phyloP scores from a whole-genome alignment of 2,329 filamentous ascomycete genomes.

The Diaporthe ilicicola region DNA sequence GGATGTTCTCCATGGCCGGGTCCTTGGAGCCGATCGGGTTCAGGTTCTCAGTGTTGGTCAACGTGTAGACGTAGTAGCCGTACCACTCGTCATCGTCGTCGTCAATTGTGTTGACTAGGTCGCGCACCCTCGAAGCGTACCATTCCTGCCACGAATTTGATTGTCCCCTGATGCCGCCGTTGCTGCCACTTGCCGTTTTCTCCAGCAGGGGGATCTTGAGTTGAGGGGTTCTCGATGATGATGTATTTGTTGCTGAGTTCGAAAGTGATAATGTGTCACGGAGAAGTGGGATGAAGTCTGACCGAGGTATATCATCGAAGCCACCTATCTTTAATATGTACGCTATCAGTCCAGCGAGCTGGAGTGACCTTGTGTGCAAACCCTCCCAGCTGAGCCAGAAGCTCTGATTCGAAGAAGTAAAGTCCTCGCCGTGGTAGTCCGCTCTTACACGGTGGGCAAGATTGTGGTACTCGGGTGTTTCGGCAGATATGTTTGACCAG shows the following conservation, averaged over 20 bases:
- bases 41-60: conserved; percentile 23
- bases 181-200: conserved; percentile 1
- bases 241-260: neutral
- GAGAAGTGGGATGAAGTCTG: conserved; percentile 31
- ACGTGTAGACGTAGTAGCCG: conserved; percentile 34
- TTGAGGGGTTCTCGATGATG: neutral
- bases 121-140: conserved; percentile 29
- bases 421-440: conserved; percentile 27
- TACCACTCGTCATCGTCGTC: conserved; percentile 32
- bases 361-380: conserved; percentile 32
- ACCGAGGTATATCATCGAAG: conserved; percentile 31
- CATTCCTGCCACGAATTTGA: conserved; percentile 32
- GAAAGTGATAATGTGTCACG: neutral
- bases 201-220: conserved; percentile 28
- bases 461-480: conserved; percentile 23
- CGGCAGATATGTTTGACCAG: conserved; percentile 19
- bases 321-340: conserved; percentile 28
- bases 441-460: conserved; percentile 29
- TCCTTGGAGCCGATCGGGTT: conserved; percentile 26
- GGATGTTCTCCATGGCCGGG: conserved; percentile 34
- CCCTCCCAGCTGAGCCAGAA: conserved; percentile 34
- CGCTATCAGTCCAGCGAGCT: conserved; percentile 32
- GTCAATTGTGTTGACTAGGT: conserved; percentile 31
- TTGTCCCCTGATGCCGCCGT: conserved; percentile 13
- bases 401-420: conserved; percentile 30